Conservation (phyloP, 805 yeast genomes). For the Yueomyces sinensis region DNA sequence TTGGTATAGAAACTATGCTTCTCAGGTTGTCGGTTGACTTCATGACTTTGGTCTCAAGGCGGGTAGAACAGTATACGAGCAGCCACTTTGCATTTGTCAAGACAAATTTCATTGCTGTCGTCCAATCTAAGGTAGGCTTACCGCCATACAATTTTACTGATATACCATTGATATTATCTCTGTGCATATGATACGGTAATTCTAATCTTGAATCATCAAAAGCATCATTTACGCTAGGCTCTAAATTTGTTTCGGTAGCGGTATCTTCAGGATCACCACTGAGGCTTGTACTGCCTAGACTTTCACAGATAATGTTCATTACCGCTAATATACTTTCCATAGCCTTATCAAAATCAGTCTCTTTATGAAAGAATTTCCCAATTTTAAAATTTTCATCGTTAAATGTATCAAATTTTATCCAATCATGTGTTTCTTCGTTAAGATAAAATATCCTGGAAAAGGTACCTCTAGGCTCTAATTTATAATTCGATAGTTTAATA, state of each 20-base stretch:
- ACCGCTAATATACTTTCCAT: conserved; percentile 58
- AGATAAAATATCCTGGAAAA: conserved; percentile 52
- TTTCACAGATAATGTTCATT: conserved; percentile 5
- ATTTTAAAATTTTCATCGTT: conserved; percentile 60
- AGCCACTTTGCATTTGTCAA: conserved; percentile 78
- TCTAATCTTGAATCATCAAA: conserved; percentile 29
- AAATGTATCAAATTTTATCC: conserved; percentile 41
- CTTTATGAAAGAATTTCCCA: conserved; percentile 52
- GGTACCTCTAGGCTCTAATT: conserved; percentile 72
- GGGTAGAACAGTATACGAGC: conserved; percentile 54
- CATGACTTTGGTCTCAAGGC: neutral
- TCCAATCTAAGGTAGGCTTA: conserved; percentile 68
- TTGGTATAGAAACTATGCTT: no score
- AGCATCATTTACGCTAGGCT: neutral
- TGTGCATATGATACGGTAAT: conserved; percentile 60
- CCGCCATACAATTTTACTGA: conserved; percentile 57
- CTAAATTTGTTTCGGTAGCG: neutral
- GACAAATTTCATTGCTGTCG: conserved; percentile 72
- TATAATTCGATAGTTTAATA: conserved; percentile 44
- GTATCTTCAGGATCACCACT: conserved; percentile 1
- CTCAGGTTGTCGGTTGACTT: no score
- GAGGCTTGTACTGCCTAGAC: neutral
- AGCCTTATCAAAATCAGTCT: conserved; percentile 65
- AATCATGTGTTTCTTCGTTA: conserved; percentile 25
- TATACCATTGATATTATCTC: conserved; percentile 64